Percentiles rank a stretch among this genome's conserved stretches.
phyloP scores from a whole-genome alignment of 805 yeast species.

The Peterozyma toletana region DNA sequence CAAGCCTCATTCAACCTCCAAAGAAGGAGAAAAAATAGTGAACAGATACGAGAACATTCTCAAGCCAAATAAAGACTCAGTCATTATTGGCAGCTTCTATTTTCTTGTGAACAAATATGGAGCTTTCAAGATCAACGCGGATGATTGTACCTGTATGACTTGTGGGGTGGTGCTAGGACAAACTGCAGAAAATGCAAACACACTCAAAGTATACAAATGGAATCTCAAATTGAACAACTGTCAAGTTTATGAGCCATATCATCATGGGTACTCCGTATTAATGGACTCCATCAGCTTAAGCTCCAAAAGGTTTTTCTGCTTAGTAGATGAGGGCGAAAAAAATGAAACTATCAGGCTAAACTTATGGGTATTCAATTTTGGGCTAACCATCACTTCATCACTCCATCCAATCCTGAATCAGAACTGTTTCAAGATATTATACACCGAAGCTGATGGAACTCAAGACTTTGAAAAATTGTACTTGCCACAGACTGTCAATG shows the following conservation, averaged over 20 bases:
- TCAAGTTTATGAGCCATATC: constrained; percentile 27
- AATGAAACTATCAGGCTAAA: constrained; percentile 11
- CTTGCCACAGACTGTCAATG: constrained; percentile 23
- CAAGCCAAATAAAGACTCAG: constrained; percentile 31
- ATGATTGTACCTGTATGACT: constrained; percentile 22
- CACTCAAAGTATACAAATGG: constrained; percentile 51
- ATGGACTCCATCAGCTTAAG: constrained; percentile 34
- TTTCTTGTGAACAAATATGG: constrained; percentile 27
- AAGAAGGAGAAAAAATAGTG: constrained; percentile 17
- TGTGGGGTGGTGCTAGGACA: constrained; percentile 37
- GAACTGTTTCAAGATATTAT: constrained; percentile 38
- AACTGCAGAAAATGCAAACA: constrained; percentile 21
- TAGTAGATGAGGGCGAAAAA: constrained; percentile 13
- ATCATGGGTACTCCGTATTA: constrained; percentile 29
- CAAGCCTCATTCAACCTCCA: constrained; percentile 41
- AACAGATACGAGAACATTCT: constrained; percentile 30
- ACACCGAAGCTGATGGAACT: constrained; percentile 22
- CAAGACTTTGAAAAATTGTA: constrained; percentile 30
- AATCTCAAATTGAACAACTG: constrained; percentile 25
- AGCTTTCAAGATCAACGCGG: constrained; percentile 10
- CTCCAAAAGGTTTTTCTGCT: constrained; percentile 29
- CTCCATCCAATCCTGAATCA: constrained; percentile 4
- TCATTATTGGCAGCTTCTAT: constrained; percentile 55
- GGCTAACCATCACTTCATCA: constrained; percentile 17
- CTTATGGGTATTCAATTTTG: constrained; percentile 47